Conservation (phyloP, 768 basidiomycete genomes). For the Polyporus arcularius region DNA sequence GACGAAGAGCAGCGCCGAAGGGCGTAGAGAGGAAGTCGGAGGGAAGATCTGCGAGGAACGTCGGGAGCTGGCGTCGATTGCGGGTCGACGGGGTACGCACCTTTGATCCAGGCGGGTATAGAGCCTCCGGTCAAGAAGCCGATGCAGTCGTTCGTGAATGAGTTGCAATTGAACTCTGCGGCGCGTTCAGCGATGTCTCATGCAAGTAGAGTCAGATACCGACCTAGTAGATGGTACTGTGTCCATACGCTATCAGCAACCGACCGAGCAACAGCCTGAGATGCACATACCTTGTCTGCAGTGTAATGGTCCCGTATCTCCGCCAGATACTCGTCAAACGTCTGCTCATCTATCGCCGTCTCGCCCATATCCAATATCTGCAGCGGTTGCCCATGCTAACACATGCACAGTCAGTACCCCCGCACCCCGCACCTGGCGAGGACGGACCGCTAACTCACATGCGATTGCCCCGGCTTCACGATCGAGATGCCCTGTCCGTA, state of each 20-base stretch:
- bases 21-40: constrained; percentile 88
- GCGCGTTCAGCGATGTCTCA: neutral
- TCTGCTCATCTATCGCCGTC: constrained; percentile 80
- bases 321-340: constrained; percentile 80
- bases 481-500: constrained; percentile 86
- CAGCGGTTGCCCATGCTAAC: constrained; percentile 73
- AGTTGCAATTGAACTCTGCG: constrained; percentile 92
- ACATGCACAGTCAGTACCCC: neutral
- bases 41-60: constrained; percentile 55
- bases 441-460: constrained; percentile 48
- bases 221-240: constrained; percentile 87
- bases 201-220: constrained; percentile 3
- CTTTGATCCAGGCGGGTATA: constrained; percentile 82
- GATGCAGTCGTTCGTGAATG: constrained; percentile 86
- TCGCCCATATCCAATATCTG: constrained; percentile 75
- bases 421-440: neutral
- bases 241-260: neutral
- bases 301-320: constrained; percentile 82
- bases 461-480: constrained; percentile 76
- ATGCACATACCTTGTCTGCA: constrained; percentile 70
- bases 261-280: neutral
- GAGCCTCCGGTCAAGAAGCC: constrained; percentile 84
- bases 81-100: constrained; percentile 38
- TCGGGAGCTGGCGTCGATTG: neutral
- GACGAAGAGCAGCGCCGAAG: constrained; percentile 81